A percentile compares a stretch with the other conserved stretches of the same genome.
Evolutionary conservation across 2,329 filamentous ascomycete species (phyloP).

Genomic region (Pseudonectria buxi): DNA sequence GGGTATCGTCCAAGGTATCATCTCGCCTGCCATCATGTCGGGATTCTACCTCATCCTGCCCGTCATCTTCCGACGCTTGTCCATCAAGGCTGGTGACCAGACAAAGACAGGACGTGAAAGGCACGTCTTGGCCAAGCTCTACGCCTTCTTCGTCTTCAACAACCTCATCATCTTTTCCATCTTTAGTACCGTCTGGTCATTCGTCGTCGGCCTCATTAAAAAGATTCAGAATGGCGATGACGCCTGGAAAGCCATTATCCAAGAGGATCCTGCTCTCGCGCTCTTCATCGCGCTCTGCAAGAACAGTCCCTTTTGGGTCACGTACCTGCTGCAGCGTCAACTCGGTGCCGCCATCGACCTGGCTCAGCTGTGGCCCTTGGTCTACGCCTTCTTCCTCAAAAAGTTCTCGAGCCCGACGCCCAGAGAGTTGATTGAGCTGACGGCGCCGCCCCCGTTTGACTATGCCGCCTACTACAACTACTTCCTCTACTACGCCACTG

Average conservation of each 20-base stretch:
- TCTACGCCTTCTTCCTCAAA: conserved; percentile 78
- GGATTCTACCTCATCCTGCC: conserved; percentile 82
- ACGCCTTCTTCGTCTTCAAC: conserved; percentile 96
- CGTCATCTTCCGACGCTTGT: conserved; percentile 82
- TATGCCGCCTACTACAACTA: conserved; percentile 98
- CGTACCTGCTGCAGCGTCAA: conserved; percentile 87
- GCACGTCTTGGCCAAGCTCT: conserved; percentile 85
- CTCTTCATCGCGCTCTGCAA: conserved; percentile 71
- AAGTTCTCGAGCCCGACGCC: conserved; percentile 85
- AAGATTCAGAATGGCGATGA: conserved; percentile 49
- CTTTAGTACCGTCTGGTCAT: conserved; percentile 76
- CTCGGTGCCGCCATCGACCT: conserved; percentile 89
- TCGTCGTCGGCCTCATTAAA: conserved; percentile 59
- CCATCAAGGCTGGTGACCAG: conserved; percentile 75
- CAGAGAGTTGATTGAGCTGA: conserved; percentile 83
- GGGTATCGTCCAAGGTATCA: conserved; percentile 87
- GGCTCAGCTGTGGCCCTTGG: conserved; percentile 76
- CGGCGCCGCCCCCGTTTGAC: conserved; percentile 86
- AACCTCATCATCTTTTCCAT: conserved; percentile 91
- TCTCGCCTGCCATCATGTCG: conserved; percentile 80
- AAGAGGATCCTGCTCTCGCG: conserved; percentile 54
- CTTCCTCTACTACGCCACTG: conserved; percentile 88
- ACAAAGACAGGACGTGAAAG: conserved; percentile 90
- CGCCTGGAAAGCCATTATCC: conserved; percentile 62
- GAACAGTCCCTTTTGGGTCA: conserved; percentile 89